These are phyloP conservation scores for Hericium coralloides DNA, from an alignment of 768 basidiomycete species.

Conservation along the genomic window DNA sequence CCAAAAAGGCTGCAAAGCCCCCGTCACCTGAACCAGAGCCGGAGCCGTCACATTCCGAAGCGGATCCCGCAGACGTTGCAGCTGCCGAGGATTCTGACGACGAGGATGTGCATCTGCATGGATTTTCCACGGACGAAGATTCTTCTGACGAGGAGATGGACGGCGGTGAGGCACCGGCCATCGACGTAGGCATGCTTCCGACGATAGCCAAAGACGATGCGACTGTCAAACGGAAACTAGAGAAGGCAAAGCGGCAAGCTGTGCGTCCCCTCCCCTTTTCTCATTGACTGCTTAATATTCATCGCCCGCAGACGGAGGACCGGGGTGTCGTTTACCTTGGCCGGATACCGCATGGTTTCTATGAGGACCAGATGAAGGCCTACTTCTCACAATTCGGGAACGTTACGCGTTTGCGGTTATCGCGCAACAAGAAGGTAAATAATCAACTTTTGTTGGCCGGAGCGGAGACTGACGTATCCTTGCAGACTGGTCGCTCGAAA, in stretches of 20 bases:
- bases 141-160: slow-evolving; percentile 73
- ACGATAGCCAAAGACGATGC: slow-evolving; percentile 86
- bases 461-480: not conserved
- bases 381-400: slow-evolving; percentile 96
- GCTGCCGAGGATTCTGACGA: slow-evolving; percentile 5
- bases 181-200: slow-evolving; percentile 70
- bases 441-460: not conserved
- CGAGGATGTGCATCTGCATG: slow-evolving; percentile 45
- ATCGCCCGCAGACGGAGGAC: slow-evolving; percentile 40
- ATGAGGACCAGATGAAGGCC: slow-evolving; percentile 85
- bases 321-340: slow-evolving; percentile 85
- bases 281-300: not conserved
- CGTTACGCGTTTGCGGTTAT: slow-evolving; percentile 79
- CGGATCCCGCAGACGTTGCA: slow-evolving; percentile 21
- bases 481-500: slow-evolving; percentile 88
- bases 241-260: slow-evolving; percentile 48
- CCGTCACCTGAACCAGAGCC: not conserved
- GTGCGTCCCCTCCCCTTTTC: slow-evolving; percentile 35
- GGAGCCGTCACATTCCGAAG: not conserved
- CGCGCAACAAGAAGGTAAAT: slow-evolving; percentile 84
- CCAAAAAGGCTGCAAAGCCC: slow-evolving; percentile 5
- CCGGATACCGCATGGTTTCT: slow-evolving; percentile 94
- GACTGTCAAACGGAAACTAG: slow-evolving; percentile 51
- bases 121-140: slow-evolving; percentile 68
- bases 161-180: slow-evolving; percentile 39